Base-by-base conservation (phyloP, 2,329 filamentous ascomycete genomes). In the Cladosporium cucumerinum region DNA sequence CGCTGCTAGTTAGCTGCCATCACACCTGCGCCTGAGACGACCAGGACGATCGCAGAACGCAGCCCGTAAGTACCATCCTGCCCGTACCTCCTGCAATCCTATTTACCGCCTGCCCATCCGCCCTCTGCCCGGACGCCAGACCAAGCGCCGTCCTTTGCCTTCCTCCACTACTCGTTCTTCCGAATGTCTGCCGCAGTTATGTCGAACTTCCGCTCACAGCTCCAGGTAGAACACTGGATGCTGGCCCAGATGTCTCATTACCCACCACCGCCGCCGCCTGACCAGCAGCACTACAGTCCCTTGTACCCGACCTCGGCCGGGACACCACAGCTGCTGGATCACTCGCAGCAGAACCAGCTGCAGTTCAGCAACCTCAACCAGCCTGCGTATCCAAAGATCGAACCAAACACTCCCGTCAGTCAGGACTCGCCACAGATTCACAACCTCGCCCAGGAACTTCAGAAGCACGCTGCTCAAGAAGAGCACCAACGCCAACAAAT, bases 211-310 rank as follows among this genome's bases (percentile, higher is more conserved):
- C 72, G 70, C 70, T 73, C 69, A 73, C 69, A 73, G 67, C 70
- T 72, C 69, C 72, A 74, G 72, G 70, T 73, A 63, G 70, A 72
- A 64, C 70, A 72, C 68, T 74, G 73, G 72, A 75, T 74, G 73
- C 72, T 73, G 63, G 72, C 69, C 65, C 70, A 72, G 64, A 78
- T 78, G 76, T 73, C 75, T 52, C 72, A 74, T 65, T 75, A 76
- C 65, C 75, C 75, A 28, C 75, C 75, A 54, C 73, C 73, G 49
- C 75, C 73, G 18, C 69, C 70, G 66, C 70, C 72, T 23, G 73
- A 75, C 64, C 73, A 74, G 66, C 73, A 73, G 66, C 74, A 76
- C 61, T 76, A 77, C 71, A 73, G 71, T 64, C 66, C 68, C 26
- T 64, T 76, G 51, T 77, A 77, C 63, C 69, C 74, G 11, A 62